Percentiles rank a stretch among this genome's conserved stretches.
Conservation (phyloP, 1,284 basidiomycete species). For the Puccinia sorghi region DNA sequence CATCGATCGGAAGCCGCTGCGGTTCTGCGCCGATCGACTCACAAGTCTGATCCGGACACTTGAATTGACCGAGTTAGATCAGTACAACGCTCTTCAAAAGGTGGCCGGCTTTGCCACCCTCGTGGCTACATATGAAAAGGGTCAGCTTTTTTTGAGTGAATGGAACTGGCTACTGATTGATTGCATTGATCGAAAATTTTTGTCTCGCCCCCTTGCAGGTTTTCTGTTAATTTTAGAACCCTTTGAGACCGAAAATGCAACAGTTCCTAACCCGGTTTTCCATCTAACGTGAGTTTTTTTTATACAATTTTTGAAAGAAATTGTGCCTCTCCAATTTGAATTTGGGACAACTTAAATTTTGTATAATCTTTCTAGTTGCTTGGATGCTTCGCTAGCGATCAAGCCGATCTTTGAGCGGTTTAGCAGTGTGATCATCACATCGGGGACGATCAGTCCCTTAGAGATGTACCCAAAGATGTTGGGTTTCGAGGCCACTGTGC, state of each 20-base stretch:
- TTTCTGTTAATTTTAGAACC: slow-evolving; percentile 97
- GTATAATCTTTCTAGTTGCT: slow-evolving; percentile 66
- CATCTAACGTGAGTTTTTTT: slow-evolving; percentile 79
- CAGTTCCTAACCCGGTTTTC: slow-evolving; percentile 97
- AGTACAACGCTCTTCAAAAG: slow-evolving; percentile 87
- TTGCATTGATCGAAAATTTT: not conserved
- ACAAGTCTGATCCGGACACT: slow-evolving; percentile 91
- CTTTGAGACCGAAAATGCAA: slow-evolving; percentile 97
- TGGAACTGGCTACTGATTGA: not conserved
- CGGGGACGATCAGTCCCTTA: slow-evolving; percentile 94
- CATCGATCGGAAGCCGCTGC: slow-evolving; percentile 91
- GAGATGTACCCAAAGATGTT: slow-evolving; percentile 99
- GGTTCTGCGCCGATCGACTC: slow-evolving; percentile 94
- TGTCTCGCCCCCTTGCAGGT: slow-evolving; percentile 64
- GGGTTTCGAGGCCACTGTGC: slow-evolving; percentile 93
- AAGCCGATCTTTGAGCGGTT: slow-evolving; percentile 98
- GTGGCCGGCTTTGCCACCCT: slow-evolving; percentile 95
- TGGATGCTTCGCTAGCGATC: slow-evolving; percentile 96
- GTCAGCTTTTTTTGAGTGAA: slow-evolving; percentile 59
- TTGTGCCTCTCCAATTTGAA: not conserved
- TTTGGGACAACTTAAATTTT: not conserved
- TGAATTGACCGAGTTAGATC: slow-evolving; percentile 85
- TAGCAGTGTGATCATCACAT: slow-evolving; percentile 97
- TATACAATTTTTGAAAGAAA: too few relatives aligned
- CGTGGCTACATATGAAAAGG: slow-evolving; percentile 97